Evolutionary conservation across 2,329 filamentous ascomycete genomes (phyloP), one percentile per base, ranked within the genome.

Genomic region (Exophiala viscosa): DNA sequence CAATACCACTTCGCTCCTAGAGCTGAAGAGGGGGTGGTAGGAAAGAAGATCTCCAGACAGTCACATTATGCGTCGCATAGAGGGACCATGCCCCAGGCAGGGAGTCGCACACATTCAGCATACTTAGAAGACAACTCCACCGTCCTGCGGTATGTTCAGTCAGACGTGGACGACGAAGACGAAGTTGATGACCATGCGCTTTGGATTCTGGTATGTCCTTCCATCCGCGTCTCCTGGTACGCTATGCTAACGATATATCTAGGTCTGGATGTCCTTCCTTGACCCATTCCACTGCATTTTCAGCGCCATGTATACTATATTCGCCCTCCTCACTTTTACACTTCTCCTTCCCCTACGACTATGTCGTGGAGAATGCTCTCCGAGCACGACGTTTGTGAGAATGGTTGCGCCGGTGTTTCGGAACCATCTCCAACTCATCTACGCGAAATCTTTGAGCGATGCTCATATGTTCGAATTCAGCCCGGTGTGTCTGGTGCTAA

Each of bases 261-360:
- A 67, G 65, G 48, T 66, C 34, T 65, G 65, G 54, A 60, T 67
- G 34, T 65, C 65, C 5, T 63, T 63, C 45, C 75, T 80, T 13
- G 77, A 79, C 58, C 77, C 78, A 10, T 62, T 81, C 5, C 73
- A 83, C 60, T 81, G 80, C 47, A 61, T 80, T 31, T 64, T 74
- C 56, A 77, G 80, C 58, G 70, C 73, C 35, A 53, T 82, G 44
- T 85, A 81, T 71, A 77, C 81, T 14, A 58, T 79, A 50, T 67
- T 78, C 57, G 73, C 76, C 11, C 61, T 82, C 40, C 44, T 82
- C 58, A 70, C 77, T 57, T 74, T 80, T 50, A 57, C 78, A 49
- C 55, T 81, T 42, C 69, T 78, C 38, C 73, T 76, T 35, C 81
- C 81, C 4, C 66, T 84, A 41, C 76, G 78, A 39, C 65, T 83